Conservation (phyloP, 768 basidiomycete genomes). For the Hypsizygus marmoreus region DNA sequence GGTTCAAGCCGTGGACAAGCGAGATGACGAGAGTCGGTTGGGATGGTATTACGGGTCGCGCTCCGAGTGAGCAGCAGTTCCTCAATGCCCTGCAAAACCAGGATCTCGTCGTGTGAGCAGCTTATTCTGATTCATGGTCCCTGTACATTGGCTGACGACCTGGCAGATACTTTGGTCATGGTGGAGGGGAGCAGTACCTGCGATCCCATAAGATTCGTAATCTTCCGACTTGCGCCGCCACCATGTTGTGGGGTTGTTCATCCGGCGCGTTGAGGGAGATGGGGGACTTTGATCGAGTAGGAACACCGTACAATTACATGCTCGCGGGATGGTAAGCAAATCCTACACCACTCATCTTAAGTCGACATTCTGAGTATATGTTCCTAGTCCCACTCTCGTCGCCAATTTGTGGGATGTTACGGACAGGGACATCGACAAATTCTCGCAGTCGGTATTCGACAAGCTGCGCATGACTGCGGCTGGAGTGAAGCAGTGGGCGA, state of each 20-base stretch:
- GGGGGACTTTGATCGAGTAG: conserved; percentile 92
- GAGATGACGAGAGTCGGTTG: conserved; percentile 77
- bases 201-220: conserved; percentile 84
- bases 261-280: conserved; percentile 86
- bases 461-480: conserved; percentile 54
- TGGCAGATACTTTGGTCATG: conserved; percentile 93
- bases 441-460: conserved; percentile 82
- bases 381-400: conserved; percentile 79
- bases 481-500: conserved; percentile 23
- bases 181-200: conserved; percentile 92
- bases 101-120: conserved; percentile 88
- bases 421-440: conserved; percentile 94
- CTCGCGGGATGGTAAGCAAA: conserved; percentile 89
- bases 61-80: conserved; percentile 86
- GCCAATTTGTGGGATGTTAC: conserved; percentile 99
- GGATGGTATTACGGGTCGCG: conserved; percentile 76
- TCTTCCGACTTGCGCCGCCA: conserved; percentile 83
- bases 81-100: conserved; percentile 66
- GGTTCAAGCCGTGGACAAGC: conserved; percentile 78
- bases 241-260: conserved; percentile 99
- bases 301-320: conserved; percentile 95
- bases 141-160: conserved; percentile 2
- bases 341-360: neutral
- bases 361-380: conserved; percentile 1
- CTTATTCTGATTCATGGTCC: neutral